Evolutionary conservation across 2,329 filamentous ascomycete genomes (phyloP), one percentile per base, ranked within the genome.

Genomic region (Botrytis fabae): DNA sequence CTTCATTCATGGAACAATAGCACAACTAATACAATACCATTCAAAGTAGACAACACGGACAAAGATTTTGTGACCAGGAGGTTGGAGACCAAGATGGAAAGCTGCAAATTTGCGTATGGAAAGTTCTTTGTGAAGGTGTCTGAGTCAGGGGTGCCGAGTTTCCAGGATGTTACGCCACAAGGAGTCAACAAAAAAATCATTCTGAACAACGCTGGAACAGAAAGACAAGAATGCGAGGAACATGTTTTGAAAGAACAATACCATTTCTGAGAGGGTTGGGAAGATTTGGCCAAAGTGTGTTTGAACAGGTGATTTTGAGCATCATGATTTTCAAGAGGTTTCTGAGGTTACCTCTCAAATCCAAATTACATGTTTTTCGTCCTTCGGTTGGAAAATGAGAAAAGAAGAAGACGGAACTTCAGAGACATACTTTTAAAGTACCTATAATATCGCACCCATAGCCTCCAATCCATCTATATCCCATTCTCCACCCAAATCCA

Each of bases 401-500:
- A 57, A 18, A 25, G 57, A 59, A 59, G 8, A 10, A 12, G 1
- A 35, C 8, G 9, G 18, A 35, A 35, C 54, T 35, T 20, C 57
- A 28, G 22, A 32, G 20, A 25, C 7, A 35, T 48, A 25, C 62
- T 8, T 48, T 28, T 8, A 8, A 22, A 2, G 25, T 25, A 54
- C 1, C 46, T 68, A 68, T 22, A 42, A 22, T 6, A 42, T 42
- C n/a, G 10, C 48, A 57, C 38, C 25, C 48, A 68, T 32, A 20
- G 4, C n/a, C 40, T 32, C 54, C 5, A 35, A 64, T 12, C 25
- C 57, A 48, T 70, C 57, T 40, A 48, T 28, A 40, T 70, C 57
- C 69, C 57, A 63, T 16, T 64, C 69, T 1, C 42, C 54, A 70
- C 40, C 57, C 28, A 61, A 32, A n/a, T 64, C 57, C 57, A 70